Conservation (phyloP, 2,329 filamentous ascomycete species). For the Aureobasidium mangrovei region DNA sequence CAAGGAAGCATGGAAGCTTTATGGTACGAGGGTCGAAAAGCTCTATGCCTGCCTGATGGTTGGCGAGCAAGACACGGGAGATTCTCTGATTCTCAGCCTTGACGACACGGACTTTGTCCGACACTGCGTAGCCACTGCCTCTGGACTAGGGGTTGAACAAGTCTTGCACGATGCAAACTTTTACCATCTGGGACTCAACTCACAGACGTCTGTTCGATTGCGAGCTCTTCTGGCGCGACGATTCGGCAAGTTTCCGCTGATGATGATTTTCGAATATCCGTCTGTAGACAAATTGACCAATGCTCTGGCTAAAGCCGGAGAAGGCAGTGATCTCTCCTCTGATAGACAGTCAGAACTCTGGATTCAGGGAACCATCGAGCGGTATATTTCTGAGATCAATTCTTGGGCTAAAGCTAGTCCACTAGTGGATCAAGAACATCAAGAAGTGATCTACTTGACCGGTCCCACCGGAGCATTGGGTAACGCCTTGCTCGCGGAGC, state of each 20-base stretch:
- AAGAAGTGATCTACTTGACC: conserved; percentile 14
- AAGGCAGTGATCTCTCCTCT: too few relatives aligned
- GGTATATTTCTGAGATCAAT: neutral
- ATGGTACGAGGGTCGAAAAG: conserved; percentile 19
- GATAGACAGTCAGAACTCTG: neutral
- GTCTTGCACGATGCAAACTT: conserved; percentile 3
- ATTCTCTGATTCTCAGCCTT: neutral
- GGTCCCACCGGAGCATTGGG: conserved; percentile 14
- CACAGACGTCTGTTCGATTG: conserved; percentile 19
- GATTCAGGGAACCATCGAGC: neutral
- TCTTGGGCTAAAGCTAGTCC: neutral
- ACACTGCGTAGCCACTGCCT: neutral
- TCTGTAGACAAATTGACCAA: conserved; percentile 19
- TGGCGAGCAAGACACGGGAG: neutral
- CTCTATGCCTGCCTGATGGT: conserved; percentile 7
- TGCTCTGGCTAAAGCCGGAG: neutral
- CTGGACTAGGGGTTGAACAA: neutral
- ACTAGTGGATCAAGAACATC: neutral
- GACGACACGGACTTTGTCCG: neutral
- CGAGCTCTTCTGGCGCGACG: conserved; percentile 19
- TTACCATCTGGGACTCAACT: conserved; percentile 14
- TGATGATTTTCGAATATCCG: conserved; percentile 25
- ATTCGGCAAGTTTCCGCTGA: conserved; percentile 22
- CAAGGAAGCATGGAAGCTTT: conserved; percentile 24
- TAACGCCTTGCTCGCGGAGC: conserved; percentile 12